Evolutionary conservation across 2,329 filamentous ascomycete species (phyloP).

Genomic region (Fusarium solani-melongenae): DNA sequence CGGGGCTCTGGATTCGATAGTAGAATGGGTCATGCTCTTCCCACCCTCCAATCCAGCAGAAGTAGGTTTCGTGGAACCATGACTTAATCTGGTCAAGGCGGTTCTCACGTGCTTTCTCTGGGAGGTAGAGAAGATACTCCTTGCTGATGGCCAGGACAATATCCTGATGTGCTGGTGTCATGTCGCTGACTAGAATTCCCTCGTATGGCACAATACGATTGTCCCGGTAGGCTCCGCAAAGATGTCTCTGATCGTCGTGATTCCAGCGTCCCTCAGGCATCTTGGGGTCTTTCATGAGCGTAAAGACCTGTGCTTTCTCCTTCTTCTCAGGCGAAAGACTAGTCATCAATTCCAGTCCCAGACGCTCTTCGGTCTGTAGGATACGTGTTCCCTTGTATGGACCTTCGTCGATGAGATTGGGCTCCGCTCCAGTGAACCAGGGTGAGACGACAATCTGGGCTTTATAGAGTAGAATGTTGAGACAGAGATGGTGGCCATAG

Average conservation of each 20-base stretch:
- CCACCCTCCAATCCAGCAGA: constrained; percentile 78
- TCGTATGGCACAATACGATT: constrained; percentile 79
- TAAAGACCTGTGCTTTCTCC: constrained; percentile 64
- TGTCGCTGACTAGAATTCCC: constrained; percentile 66
- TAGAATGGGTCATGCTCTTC: constrained; percentile 72
- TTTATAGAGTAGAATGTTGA: constrained; percentile 75
- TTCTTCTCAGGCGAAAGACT: constrained; percentile 58
- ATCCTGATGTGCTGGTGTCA: constrained; percentile 61
- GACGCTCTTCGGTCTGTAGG: constrained; percentile 70
- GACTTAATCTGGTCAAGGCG: constrained; percentile 65
- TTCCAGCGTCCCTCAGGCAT: constrained; percentile 81
- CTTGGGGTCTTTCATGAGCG: constrained; percentile 67
- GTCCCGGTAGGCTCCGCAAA: constrained; percentile 77
- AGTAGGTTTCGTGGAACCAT: constrained; percentile 76
- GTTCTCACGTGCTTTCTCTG: constrained; percentile 62
- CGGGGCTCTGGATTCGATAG: constrained; percentile 80
- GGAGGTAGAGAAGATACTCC: constrained; percentile 77
- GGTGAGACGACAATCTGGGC: constrained; percentile 76
- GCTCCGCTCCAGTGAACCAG: constrained; percentile 62
- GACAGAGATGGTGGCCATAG: constrained; percentile 83
- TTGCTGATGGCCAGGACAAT: constrained; percentile 69
- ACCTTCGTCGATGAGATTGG: not conserved
- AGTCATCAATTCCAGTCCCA: constrained; percentile 76
- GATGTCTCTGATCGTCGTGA: constrained; percentile 80
- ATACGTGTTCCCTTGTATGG: constrained; percentile 73